Base-by-base conservation (phyloP, 208 protist genomes). In the Phytomonas francai region DNA sequence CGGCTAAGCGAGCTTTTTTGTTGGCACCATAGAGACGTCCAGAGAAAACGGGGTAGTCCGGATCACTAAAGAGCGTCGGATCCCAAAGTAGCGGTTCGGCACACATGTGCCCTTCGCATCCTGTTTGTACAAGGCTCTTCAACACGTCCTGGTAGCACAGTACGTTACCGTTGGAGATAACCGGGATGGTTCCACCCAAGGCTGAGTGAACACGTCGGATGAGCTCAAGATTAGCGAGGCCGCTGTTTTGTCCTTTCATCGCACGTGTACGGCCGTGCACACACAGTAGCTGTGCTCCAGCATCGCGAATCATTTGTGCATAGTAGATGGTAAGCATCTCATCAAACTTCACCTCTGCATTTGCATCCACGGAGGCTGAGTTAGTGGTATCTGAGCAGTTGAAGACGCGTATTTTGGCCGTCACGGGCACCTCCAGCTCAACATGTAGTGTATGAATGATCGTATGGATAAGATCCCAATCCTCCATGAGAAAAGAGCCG, bases 401-500 rank as follows among this genome's bases (percentile, higher is more conserved):
- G 71, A 96, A 97, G 1, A 97, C 79, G n/a, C 95, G 80, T 58
- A 97, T 97, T 58, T 98, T 98, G 39, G 73, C 88, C 34, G 93
- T 97, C 25, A 98, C 91, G 16, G 95, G 93, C 58, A 97, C 82
- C 67, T 73, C 68, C 39, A 97, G 81, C 68, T 96, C 84, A n/a
- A 91, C 82, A 28, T 85, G 74, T 19, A 97, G 74, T 7, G 78
- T 84, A 72, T 89, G 83, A 16, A 97, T 78, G 19, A 97, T 85
- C 30, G 76, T 84, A 76, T 93, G 88, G 14, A 97, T 70, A 27
- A 77, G 28, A 0, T 89, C 79, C 88, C 90, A 95, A 69, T 97
- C 83, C 56, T 97, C 88, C 89, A 95, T 94, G 14, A 98, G 78
- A 66, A 95, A 98, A 6, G 88, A 80, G 36, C 95, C 95, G 77